These are phyloP conservation scores for Haematococcus sp. DNA, from an alignment of 139 green algal species.

Conservation along the genomic window DNA sequence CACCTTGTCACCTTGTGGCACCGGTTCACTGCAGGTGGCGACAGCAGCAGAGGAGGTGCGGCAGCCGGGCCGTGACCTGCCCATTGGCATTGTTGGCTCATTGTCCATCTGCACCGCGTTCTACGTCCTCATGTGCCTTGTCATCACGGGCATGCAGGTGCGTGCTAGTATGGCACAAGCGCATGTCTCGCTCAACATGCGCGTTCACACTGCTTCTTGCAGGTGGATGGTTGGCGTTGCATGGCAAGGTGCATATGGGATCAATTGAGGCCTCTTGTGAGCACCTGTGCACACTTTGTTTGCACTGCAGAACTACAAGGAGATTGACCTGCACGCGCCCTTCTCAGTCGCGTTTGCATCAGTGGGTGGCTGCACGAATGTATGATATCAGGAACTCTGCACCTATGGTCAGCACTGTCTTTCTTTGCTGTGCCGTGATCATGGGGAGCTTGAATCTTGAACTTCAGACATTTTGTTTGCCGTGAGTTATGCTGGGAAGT, in stretches of 20 bases:
- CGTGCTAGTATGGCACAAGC: neutral
- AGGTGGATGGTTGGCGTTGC: conserved; percentile 1
- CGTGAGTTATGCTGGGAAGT: no score
- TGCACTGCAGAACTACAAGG: conserved; percentile 10
- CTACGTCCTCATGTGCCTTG: conserved; percentile 52
- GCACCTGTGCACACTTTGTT: no score
- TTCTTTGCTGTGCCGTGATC: no score
- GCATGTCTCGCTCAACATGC: neutral
- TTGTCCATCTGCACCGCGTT: conserved; percentile 61
- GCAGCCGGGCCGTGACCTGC: conserved; percentile 65
- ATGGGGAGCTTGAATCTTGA: no score
- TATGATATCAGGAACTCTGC: no score
- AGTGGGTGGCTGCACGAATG: neutral
- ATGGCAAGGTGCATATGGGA: neutral
- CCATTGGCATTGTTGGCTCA: conserved; percentile 68
- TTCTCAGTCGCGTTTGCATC: conserved; percentile 63
- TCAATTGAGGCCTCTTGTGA: no score
- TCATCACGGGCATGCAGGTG: conserved; percentile 42
- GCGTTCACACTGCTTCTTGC: neutral
- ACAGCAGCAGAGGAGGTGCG: conserved; percentile 52
- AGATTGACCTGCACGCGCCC: conserved; percentile 64
- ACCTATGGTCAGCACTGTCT: no score
- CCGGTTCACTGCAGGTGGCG: conserved; percentile 36
- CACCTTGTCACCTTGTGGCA: neutral
- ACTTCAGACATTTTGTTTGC: no score